Evolutionary conservation across 1,284 basidiomycete genomes (phyloP).

Genomic region (Inonotus obliquus): DNA sequence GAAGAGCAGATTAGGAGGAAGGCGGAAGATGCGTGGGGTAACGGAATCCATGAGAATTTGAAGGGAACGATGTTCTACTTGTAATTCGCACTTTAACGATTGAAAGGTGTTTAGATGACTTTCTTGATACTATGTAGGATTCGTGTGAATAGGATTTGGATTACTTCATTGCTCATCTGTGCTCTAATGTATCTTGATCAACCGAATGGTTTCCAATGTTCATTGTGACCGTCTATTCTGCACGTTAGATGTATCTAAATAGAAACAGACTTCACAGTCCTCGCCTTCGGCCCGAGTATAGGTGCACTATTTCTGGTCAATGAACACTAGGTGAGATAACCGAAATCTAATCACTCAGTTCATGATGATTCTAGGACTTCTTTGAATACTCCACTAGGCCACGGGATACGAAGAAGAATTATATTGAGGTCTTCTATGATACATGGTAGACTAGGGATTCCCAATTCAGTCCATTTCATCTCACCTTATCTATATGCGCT

Average conservation of each 20-base stretch:
- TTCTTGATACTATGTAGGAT: neutral
- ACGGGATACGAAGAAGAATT: neutral
- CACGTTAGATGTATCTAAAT: too few relatives aligned
- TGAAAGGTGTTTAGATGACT: neutral
- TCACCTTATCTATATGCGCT: neutral
- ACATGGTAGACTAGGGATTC: neutral
- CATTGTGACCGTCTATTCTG: too few relatives aligned
- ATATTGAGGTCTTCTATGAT: neutral
- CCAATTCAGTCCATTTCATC: neutral
- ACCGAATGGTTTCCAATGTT: too few relatives aligned
- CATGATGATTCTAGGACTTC: neutral
- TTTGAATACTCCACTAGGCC: neutral
- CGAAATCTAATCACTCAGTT: neutral
- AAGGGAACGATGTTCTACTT: constrained; percentile 19
- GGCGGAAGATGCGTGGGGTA: constrained; percentile 14
- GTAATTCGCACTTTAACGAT: neutral
- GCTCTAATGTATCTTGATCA: too few relatives aligned
- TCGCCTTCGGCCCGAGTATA: too few relatives aligned
- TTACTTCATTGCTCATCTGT: neutral
- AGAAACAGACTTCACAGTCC: too few relatives aligned
- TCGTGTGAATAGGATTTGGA: neutral
- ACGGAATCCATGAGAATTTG: constrained; percentile 11
- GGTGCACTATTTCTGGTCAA: neutral
- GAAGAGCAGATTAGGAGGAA: constrained; percentile 3
- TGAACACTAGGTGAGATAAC: neutral